Evolutionary conservation across 768 basidiomycete genomes (phyloP), one percentile per base, ranked within the genome.

Genomic region (Leccinum boreale): DNA sequence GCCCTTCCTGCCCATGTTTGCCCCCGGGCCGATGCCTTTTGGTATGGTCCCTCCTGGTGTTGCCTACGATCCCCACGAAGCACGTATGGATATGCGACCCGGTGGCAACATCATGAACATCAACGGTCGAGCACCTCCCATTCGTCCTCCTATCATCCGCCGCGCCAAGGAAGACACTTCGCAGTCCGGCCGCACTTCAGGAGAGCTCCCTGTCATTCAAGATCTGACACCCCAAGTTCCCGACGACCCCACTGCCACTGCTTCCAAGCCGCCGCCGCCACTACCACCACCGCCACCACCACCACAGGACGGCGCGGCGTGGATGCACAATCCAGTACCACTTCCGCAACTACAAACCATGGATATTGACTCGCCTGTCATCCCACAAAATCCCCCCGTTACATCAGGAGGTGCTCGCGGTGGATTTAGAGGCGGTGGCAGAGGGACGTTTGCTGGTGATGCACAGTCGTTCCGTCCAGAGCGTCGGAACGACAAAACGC

Each of bases 171-270:
- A 85, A 61, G 82, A 81, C 57, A 79, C 75, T 50, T 77, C 66
- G 50, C 74, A 77, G 52, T 67, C 75, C 33, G 58, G 73, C 23
- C 76, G 75, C 58, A 62, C 74, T 53, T 83, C 86, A 14, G 90
- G 89, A 56, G 90, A 91, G 70, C 80, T 90, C 5, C 89, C 89
- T 9, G 90, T 92, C 49, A 88, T 92, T 29, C 90, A 92, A 69
- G 90, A 92, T 66, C 75, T 92, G 42, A 92, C 90, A 1, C 90
- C 90, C 0, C 75, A 74, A 50, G 59, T 70, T 35, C 73, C 78
- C 23, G 73, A 73, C 10, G 73, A 73, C 12, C 70, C 63, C 61
- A 4, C 67, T 60, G 12, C 65, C 60, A 26, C 71, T 66, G 58
- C 56, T 65, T 12, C 65, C 21, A 61, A 63, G 23, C 60, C 36